Evolutionary conservation across 192 early-diverging fungal species (phyloP), one percentile per base, ranked within the genome.

Genomic region (Backusella macrospora): DNA sequence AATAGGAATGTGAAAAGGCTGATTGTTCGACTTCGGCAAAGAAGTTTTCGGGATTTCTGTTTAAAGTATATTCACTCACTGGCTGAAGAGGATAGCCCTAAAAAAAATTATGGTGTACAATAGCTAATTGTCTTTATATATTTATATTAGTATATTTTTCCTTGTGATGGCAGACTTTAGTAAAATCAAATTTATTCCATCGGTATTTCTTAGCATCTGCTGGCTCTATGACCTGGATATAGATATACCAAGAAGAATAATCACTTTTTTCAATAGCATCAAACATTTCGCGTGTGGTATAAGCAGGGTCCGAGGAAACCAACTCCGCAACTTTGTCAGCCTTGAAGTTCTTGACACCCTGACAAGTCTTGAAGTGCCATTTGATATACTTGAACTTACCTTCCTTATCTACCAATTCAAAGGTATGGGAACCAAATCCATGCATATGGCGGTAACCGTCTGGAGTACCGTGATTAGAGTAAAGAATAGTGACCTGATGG

Each of bases 11-110:
- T 68, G 84, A 87, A 83, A 96, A 94, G 2, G 92, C 93, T 6
- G 85, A 84, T 80, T 96, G 94, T 81, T 96, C 94, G 48, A 88
- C 88, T 78, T 96, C 92, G 71, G 92, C 88, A 86, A 93, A 93
- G 85, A 92, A 94, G 82, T 96, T 93, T 71, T 90, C 88, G 0
- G 91, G 91, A 85, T 93, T 93, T 76, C 89, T 86, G 84, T 96
- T 86, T 76, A 96, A 80, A 14, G 88, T 86, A 83, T 94, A 83
- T 64, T 86, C 89, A 46, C 93, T 93, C n/a, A 94, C 87, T 73
- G 89, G 87, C 7, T 89, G 86, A 71, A 96, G 85, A 37, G 92
- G 91, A 73, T 89, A 90, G 67, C 92, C 85, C 82, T 78, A 48
- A 39, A 43, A 47, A 48, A 39, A 43, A 47, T 38, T 59, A 18